Percentiles rank a stretch among this genome's conserved stretches.
Conservation (phyloP, 768 basidiomycete genomes). For the Kwoniella newhampshirensis region DNA sequence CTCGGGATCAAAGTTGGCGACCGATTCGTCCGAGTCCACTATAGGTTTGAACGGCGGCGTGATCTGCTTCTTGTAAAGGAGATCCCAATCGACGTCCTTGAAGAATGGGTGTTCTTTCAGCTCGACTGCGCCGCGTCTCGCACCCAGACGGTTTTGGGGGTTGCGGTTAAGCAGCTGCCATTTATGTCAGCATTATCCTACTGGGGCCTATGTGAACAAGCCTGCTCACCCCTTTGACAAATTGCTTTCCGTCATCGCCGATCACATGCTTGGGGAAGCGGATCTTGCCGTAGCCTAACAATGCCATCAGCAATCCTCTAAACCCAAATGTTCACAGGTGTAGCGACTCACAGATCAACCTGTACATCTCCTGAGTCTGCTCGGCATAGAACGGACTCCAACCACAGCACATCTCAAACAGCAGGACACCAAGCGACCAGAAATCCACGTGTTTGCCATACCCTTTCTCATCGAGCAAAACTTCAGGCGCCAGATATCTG, state of each 20-base stretch:
- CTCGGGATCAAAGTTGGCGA: constrained; percentile 97
- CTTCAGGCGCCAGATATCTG: constrained; percentile 96
- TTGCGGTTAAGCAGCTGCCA: constrained; percentile 93
- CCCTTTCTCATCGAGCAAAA: constrained; percentile 95
- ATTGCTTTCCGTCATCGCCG: constrained; percentile 95
- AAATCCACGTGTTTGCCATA: constrained; percentile 99
- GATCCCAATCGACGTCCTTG: constrained; percentile 80
- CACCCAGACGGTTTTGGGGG: constrained; percentile 94
- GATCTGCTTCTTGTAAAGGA: constrained; percentile 79
- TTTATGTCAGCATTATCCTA: constrained; percentile 1
- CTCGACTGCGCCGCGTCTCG: constrained; percentile 83
- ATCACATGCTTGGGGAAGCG: constrained; percentile 91
- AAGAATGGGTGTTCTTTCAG: constrained; percentile 97
- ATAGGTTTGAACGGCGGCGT: constrained; percentile 97
- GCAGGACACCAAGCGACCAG: constrained; percentile 90
- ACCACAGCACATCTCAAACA: constrained; percentile 99
- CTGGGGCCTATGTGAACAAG: neutral
- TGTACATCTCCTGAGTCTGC: constrained; percentile 98
- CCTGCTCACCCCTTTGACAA: constrained; percentile 90
- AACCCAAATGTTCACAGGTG: neutral
- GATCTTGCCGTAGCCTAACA: constrained; percentile 96
- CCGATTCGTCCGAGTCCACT: constrained; percentile 96
- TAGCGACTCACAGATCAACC: constrained; percentile 36
- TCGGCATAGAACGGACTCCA: constrained; percentile 99
- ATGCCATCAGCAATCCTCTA: constrained; percentile 40